Evolutionary conservation across 371 early-diverging fungal genomes (phyloP), one percentile per base, ranked within the genome.

Genomic region (Parasitella parasitica): DNA sequence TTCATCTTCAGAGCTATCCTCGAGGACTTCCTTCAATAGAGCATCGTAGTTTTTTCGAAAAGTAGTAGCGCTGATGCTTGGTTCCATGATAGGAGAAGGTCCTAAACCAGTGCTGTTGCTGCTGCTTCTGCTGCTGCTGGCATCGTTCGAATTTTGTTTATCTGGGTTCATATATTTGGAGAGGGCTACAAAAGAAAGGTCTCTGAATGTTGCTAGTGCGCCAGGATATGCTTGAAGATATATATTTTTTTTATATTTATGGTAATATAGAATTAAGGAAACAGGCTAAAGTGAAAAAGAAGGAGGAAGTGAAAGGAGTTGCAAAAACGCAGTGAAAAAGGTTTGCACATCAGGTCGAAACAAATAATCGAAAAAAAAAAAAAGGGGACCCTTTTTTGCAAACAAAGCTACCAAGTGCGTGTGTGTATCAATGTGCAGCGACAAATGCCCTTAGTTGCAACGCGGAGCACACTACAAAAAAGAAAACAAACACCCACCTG

Each of bases 41-140:
- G 78, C 75, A 57, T 83, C 86, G 66, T 86, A 86, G 59, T 86
- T 80, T 65, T 74, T 67, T 16, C 77, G 78, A 70, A 81, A 81
- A 8, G 76, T 72, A 39, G 54, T 71, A 18, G 72, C 71, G 48
- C 82, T 79, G n/a, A 59, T 34, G 27, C 77, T 80, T 43, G 62
- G 67, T 43, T 76, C 67, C 75, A 78, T 75, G 18, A 18, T 54
- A 22, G 61, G 66, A 16, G 54, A 18, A 30, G 20, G 46, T 3
- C 22, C 46, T 0, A 46, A 22, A 46, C 46, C 24, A 13, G 20
- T 22, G 12, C 20, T 46, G 13, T 24, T 46, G 20, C 41, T 41
- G 41, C 18, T 41, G 20, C 20, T 41, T 8, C 20, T 41, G 6
- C 41, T 41, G 6, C 41, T 46, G 24, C 13, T 16, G 20, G 22